phyloP scores from a whole-genome alignment of 441 rosid species.

The Euphorbia schlechtendalii region DNA sequence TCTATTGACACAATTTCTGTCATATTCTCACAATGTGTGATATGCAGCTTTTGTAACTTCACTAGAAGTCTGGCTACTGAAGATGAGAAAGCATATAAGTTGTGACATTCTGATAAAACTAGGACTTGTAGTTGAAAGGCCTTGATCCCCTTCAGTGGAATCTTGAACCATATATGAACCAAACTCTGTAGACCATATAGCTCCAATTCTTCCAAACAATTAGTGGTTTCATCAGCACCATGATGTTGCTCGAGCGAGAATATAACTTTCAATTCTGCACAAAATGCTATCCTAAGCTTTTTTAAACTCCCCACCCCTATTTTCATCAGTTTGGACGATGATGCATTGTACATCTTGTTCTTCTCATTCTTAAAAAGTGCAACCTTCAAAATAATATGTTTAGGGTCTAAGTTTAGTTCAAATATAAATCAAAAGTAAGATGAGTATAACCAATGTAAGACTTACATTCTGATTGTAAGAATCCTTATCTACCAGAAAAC shows the following conservation, averaged over 20 bases:
- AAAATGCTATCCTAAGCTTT: neutral
- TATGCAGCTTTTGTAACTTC: neutral
- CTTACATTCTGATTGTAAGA: neutral
- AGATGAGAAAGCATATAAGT: neutral
- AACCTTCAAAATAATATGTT: neutral
- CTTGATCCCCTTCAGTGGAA: neutral
- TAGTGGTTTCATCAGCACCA: neutral
- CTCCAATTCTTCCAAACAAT: neutral
- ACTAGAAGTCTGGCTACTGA: neutral
- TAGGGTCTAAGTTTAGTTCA: too few relatives aligned
- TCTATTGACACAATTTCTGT: neutral
- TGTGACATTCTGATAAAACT: neutral
- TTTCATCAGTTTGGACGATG: neutral
- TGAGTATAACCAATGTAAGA: too few relatives aligned
- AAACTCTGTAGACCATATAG: neutral
- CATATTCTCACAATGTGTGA: neutral
- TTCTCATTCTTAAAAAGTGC: neutral
- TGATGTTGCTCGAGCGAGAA: neutral
- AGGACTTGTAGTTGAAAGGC: neutral
- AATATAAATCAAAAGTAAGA: neutral
- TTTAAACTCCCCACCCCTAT: neutral
- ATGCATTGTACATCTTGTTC: neutral
- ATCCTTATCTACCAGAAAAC: neutral
- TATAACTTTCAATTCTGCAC: neutral
- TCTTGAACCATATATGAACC: neutral